A percentile compares a stretch with the other conserved stretches of the same genome.
phyloP scores from a whole-genome alignment of 1,139 yeast genomes.

The Zygoascus sp. region DNA sequence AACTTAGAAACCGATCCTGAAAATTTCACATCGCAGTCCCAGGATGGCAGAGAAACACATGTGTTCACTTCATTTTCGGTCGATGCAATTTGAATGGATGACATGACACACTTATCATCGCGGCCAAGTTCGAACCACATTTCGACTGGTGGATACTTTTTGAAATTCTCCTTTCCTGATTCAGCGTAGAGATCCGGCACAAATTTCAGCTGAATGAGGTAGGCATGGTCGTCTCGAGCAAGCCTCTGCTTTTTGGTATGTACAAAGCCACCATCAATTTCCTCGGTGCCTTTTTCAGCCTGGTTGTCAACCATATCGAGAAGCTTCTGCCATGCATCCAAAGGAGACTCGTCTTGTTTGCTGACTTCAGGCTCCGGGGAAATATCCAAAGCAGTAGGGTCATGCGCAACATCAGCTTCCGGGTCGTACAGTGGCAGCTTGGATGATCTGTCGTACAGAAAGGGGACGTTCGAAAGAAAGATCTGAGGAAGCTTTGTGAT shows the following conservation, averaged over 20 bases:
- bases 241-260: not conserved
- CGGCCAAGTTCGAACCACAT: slow-evolving; percentile 48
- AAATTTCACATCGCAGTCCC: slow-evolving; percentile 44
- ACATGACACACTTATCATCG: slow-evolving; percentile 39
- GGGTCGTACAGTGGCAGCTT: slow-evolving; percentile 26
- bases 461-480: slow-evolving; percentile 33
- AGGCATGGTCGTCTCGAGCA: slow-evolving; percentile 27
- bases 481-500: slow-evolving; percentile 18
- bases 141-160: slow-evolving; percentile 49
- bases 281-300: not conserved
- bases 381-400: slow-evolving; percentile 10
- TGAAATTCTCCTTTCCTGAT: slow-evolving; percentile 19
- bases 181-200: slow-evolving; percentile 43
- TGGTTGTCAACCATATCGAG: slow-evolving; percentile 13
- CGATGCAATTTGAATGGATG: slow-evolving; percentile 42
- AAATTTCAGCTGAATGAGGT: slow-evolving; percentile 46
- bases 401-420: slow-evolving; percentile 23
- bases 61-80: slow-evolving; percentile 47
- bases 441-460: slow-evolving; percentile 27
- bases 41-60: slow-evolving; percentile 41
- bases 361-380: too few species aligned
- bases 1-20: slow-evolving; percentile 37
- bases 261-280: not conserved
- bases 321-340: slow-evolving; percentile 22
- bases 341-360: slow-evolving; percentile 2